Conservation (phyloP, 2,329 filamentous ascomycete genomes). For the Knufia petricola region DNA sequence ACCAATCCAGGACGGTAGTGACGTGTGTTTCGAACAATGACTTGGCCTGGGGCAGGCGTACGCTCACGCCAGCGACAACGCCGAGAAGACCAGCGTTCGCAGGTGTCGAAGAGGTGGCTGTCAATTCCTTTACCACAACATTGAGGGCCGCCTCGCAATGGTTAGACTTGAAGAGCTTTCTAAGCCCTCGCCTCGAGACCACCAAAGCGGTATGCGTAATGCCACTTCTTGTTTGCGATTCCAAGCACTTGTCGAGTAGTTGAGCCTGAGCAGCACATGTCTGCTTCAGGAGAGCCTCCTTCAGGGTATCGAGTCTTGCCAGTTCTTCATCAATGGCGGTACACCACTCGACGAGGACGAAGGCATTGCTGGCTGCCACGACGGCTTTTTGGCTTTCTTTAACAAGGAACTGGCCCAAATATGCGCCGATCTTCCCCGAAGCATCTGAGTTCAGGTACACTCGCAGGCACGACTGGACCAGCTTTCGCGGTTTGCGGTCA, state of each 20-base stretch:
- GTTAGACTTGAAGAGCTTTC: conserved; percentile 57
- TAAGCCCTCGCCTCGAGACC: conserved; percentile 68
- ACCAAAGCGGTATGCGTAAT: conserved; percentile 65
- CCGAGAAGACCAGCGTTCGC: conserved; percentile 72
- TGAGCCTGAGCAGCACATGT: conserved; percentile 61
- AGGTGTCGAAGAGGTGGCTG: conserved; percentile 49
- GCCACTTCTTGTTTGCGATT: conserved; percentile 51
- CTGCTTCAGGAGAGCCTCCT: conserved; percentile 46
- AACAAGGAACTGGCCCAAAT: conserved; percentile 55
- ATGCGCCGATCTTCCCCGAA: conserved; percentile 8
- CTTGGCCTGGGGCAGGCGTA: conserved; percentile 57
- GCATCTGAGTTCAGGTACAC: conserved; percentile 44
- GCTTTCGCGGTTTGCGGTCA: conserved; percentile 73
- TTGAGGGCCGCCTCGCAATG: conserved; percentile 51
- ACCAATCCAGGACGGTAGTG: conserved; percentile 68
- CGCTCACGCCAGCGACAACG: conserved; percentile 76
- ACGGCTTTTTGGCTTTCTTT: conserved; percentile 65
- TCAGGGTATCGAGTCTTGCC: conserved; percentile 48
- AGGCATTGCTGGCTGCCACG: conserved; percentile 70
- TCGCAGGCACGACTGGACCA: conserved; percentile 70
- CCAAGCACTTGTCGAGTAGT: conserved; percentile 67
- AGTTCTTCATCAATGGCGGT: conserved; percentile 67
- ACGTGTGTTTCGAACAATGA: conserved; percentile 56
- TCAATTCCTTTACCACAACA: conserved; percentile 56
- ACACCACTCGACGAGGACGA: conserved; percentile 86